Base-by-base conservation (phyloP, 257 asterid genomes). In the Thymus quinquecostatus region DNA sequence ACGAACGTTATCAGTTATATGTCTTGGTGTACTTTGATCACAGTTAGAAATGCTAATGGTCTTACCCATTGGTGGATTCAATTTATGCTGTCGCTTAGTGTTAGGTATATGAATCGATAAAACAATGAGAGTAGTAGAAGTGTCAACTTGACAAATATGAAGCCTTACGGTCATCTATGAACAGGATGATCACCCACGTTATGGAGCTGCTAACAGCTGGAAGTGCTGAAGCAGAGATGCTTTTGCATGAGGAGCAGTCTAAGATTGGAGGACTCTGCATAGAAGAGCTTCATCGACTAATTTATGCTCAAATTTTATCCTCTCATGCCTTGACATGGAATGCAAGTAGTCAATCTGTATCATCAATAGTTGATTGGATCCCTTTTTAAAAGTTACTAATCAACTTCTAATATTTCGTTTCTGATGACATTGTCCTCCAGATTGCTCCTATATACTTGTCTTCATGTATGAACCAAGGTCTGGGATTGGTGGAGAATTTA, bases 311-410 rank as follows among this genome's bases (percentile, higher is more conserved):
- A 87, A 88, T 91, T 67, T 84, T 94, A 66, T 91, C 96, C 70
- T 91, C 98, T 59, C 92, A 94, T 82, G 85, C 89, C 72, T 79
- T 91, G 87, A 94, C 98, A 32, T 94, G 98, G 98, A 95, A 89
- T 60, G 97, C 91, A 74, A 86, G 98, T 79, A 71, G 60, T 40
- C 47, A 8, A 8, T 66, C 64, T 5, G 36, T 27, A 21, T 13
- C 49, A 50, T 66, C 47, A 66, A 59, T 32, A 33, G 48, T 10
- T 9, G 7, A 27, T 49, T 55, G 12, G 44, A 21, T 30, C 44
- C 44, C 34, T 14, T 13, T 6, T 21, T 21, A 21, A 21, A 21
- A 0, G 21, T 21, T 21, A 21, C 21, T 21, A 21, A 21, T 21
- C 21, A 21, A 21, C 21, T 21, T 21, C 21, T 21, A 21, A 21